Percentiles rank a stretch among this genome's conserved stretches.
Evolutionary conservation across 1,284 basidiomycete species (phyloP).

Genomic region (Fistulinella cinereoalba): DNA sequence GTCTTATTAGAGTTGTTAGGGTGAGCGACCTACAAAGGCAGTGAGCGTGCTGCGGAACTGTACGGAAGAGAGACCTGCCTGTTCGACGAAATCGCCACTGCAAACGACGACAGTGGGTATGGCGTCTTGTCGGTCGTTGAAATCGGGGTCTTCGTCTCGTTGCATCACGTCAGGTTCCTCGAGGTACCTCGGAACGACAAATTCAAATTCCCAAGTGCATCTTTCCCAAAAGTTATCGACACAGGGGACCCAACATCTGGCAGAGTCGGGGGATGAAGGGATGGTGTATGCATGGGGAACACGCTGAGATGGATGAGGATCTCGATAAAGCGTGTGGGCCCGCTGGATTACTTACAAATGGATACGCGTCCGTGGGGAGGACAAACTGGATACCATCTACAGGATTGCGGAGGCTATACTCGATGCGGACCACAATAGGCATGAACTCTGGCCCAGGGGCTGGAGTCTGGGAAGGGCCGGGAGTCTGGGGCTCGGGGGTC

Average conservation of each 20-base stretch:
- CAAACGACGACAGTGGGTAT: constrained; percentile 85
- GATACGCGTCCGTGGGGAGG: constrained; percentile 74
- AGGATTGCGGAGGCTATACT: constrained; percentile 78
- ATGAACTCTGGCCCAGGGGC: constrained; percentile 63
- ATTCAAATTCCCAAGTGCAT: constrained; percentile 98
- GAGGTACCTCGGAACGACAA: constrained; percentile 87
- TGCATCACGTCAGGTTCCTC: constrained; percentile 59
- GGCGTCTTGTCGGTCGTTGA: constrained; percentile 50
- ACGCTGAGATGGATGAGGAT: constrained; percentile 50
- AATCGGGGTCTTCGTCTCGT: constrained; percentile 51
- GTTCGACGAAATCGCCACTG: constrained; percentile 92
- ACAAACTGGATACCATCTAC: constrained; percentile 88
- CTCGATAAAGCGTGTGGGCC: constrained; percentile 16
- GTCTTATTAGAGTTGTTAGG: constrained; percentile 93
- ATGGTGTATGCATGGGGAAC: constrained; percentile 93
- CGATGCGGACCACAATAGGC: constrained; percentile 74
- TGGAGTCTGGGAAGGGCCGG: constrained; percentile 48
- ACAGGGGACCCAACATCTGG: constrained; percentile 97
- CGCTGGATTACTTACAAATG: constrained; percentile 64
- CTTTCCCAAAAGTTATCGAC: constrained; percentile 95
- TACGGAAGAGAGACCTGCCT: constrained; percentile 49
- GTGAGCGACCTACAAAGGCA: constrained; percentile 71
- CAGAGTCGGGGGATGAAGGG: constrained; percentile 84
- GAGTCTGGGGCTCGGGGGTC: constrained; percentile 76
- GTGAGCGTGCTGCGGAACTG: constrained; percentile 16